Conservation (phyloP, 2,329 filamentous ascomycete genomes). For the Aureobasidium sp. region DNA sequence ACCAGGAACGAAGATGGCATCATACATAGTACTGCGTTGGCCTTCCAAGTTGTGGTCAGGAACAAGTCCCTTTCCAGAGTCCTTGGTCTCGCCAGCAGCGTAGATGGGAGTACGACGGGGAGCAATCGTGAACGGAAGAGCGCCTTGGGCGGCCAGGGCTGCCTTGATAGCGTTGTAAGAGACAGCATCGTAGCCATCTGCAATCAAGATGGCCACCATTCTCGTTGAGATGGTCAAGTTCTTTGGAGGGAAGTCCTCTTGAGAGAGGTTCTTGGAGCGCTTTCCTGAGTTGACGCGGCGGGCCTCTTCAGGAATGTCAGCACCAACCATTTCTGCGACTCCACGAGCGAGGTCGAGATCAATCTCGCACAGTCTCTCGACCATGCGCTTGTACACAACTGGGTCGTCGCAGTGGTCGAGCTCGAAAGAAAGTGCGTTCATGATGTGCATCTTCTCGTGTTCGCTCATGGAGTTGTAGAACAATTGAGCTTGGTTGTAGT, state of each 20-base stretch:
- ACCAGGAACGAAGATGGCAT: constrained; percentile 70
- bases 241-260: constrained; percentile 58
- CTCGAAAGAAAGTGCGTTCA: constrained; percentile 59
- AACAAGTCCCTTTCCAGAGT: constrained; percentile 47
- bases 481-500: constrained; percentile 69
- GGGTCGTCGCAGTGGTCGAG: constrained; percentile 77
- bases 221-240: constrained; percentile 63
- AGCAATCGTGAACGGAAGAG: constrained; percentile 66
- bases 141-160: constrained; percentile 54
- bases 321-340: constrained; percentile 65
- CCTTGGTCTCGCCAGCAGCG: constrained; percentile 51
- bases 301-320: constrained; percentile 48
- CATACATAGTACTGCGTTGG: constrained; percentile 73
- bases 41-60: constrained; percentile 77
- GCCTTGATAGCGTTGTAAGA: constrained; percentile 60
- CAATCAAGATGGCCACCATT: constrained; percentile 67
- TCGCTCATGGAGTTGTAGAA: constrained; percentile 72
- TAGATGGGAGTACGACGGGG: constrained; percentile 60
- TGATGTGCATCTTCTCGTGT: constrained; percentile 59
- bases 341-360: constrained; percentile 61
- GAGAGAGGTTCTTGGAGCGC: constrained; percentile 60
- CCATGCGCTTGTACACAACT: constrained; percentile 65
- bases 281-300: constrained; percentile 57
- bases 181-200: constrained; percentile 65
- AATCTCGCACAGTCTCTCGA: constrained; percentile 62